A percentile compares a stretch with the other conserved stretches of the same genome.
phyloP scores from a whole-genome alignment of 306 rosid genomes.

The Purshia tridentata region DNA sequence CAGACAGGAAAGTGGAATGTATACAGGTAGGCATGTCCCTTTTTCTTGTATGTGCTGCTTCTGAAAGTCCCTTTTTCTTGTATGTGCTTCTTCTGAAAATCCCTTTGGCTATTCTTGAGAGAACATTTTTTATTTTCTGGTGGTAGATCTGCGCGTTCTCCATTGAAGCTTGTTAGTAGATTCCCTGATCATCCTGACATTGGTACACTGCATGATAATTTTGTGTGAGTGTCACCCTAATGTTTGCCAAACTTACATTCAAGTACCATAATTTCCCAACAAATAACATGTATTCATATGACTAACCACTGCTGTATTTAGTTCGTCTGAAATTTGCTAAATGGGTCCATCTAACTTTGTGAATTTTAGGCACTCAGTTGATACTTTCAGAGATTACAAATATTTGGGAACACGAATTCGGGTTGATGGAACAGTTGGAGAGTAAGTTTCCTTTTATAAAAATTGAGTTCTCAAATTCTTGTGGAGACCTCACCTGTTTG shows the following conservation, averaged over 20 bases:
- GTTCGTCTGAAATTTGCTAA: conserved; percentile 30
- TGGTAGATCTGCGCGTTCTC: conserved; percentile 72
- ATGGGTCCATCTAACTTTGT: conserved; percentile 30
- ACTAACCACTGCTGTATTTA: not conserved
- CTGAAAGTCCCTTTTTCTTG: not conserved
- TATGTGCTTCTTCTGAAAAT: too few relatives aligned
- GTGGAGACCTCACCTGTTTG: conserved; percentile 28
- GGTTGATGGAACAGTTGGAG: conserved; percentile 94
- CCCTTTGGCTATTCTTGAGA: conserved; percentile 1
- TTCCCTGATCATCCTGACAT: conserved; percentile 80
- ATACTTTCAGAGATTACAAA: conserved; percentile 77
- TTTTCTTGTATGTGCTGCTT: conserved; percentile 21
- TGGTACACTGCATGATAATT: conserved; percentile 88
- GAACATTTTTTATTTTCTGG: conserved; percentile 13
- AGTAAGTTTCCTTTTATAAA: conserved; percentile 50
- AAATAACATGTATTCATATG: not conserved
- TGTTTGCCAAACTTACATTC: conserved; percentile 11
- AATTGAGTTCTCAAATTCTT: conserved; percentile 7
- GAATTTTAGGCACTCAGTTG: conserved; percentile 72
- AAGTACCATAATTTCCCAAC: not conserved
- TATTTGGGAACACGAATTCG: conserved; percentile 92
- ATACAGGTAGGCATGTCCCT: conserved; percentile 54
- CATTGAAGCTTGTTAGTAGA: conserved; percentile 74
- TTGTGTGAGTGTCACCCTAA: conserved; percentile 63
- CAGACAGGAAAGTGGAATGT: conserved; percentile 96